A percentile compares a stretch with the other conserved stretches of the same genome.
phyloP scores from a whole-genome alignment of 2,329 filamentous ascomycete species.

The Sporothrix protearum region DNA sequence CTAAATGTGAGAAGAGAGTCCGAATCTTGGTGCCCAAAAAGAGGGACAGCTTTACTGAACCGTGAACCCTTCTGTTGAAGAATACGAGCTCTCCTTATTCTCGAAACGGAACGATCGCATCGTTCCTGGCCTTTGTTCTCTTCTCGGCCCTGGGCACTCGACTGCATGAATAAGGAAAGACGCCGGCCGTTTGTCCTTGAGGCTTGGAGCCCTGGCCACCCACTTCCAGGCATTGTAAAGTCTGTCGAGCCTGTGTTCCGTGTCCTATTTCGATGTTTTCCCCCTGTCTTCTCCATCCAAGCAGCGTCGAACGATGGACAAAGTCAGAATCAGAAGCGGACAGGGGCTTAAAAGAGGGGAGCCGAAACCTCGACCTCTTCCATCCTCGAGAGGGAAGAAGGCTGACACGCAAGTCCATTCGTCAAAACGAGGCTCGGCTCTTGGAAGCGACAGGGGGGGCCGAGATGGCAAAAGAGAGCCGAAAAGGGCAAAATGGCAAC shows the following conservation, averaged over 20 bases:
- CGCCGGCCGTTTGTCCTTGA: not conserved
- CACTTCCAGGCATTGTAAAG: not conserved
- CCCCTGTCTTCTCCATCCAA: slow-evolving; percentile 6
- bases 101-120: slow-evolving; percentile 12
- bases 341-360: not conserved
- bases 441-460: not conserved
- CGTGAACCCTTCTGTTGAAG: not conserved
- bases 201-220: not conserved
- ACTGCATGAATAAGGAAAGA: not conserved
- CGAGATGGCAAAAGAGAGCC: not conserved
- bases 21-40: not conserved
- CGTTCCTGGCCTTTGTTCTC: not conserved
- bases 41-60: not conserved
- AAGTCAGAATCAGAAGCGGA: not conserved
- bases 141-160: not conserved
- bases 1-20: not conserved
- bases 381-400: not conserved
- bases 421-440: slow-evolving; percentile 3
- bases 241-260: not conserved
- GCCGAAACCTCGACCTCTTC: no score
- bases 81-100: not conserved
- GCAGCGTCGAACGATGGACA: not conserved
- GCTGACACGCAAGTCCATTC: slow-evolving; percentile 8
- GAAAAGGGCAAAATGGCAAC: not conserved
- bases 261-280: no score